Conservation (phyloP, 2,329 filamentous ascomycete species). For the Cercospora zeae-maydis region DNA sequence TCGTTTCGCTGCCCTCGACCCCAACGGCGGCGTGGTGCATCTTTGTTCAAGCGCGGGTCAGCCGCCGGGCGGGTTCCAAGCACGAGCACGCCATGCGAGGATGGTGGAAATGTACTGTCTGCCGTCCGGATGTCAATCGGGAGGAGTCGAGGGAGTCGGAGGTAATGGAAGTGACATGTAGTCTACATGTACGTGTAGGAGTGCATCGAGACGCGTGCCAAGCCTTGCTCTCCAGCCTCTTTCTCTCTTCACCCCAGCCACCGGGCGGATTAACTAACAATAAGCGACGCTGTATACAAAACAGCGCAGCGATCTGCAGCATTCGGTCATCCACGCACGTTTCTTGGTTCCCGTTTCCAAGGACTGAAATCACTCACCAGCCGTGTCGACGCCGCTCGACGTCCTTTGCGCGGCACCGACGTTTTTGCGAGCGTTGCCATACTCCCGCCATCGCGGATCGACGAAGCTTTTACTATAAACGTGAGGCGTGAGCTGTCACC, state of each 20-base stretch:
- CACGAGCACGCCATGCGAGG: neutral
- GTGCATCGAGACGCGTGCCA: neutral
- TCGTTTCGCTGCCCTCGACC: too few relatives aligned
- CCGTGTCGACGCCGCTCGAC: neutral
- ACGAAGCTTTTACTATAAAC: neutral
- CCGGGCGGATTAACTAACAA: neutral
- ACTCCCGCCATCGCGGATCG: neutral
- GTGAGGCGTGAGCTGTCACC: constrained; percentile 7
- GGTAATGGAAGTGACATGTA: too few relatives aligned
- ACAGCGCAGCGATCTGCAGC: neutral
- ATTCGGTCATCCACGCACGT: neutral
- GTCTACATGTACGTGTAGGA: too few relatives aligned
- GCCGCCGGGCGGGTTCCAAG: neutral
- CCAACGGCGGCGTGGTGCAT: too few relatives aligned
- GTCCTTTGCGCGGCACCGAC: neutral
- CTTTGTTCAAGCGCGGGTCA: neutral
- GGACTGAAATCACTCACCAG: neutral
- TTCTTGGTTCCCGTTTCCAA: neutral
- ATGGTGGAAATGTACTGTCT: neutral
- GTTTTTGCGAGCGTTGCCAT: neutral
- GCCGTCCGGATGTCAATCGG: neutral
- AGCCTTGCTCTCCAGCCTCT: neutral
- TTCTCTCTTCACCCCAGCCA: neutral
- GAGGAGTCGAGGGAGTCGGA: neutral
- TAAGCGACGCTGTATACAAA: neutral